phyloP scores from a whole-genome alignment of 768 basidiomycete species.

The Macrolepiota fuliginosa region DNA sequence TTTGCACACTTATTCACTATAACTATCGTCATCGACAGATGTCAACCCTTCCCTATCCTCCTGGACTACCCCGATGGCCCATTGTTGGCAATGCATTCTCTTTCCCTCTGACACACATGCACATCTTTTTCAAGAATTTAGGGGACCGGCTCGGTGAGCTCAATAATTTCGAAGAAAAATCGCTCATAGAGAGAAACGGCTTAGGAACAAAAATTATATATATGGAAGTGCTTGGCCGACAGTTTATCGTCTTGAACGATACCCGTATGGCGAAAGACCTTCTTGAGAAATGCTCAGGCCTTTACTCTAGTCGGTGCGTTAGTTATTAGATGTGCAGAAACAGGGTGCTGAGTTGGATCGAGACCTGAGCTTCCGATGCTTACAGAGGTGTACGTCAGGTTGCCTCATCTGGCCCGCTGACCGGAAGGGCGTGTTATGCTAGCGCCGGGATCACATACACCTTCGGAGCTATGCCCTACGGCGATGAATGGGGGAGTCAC shows the following conservation, averaged over 20 bases:
- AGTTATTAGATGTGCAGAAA: neutral
- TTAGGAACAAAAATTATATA: neutral
- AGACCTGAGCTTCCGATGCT: neutral
- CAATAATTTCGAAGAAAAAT: too few species aligned
- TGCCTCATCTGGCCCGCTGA: neutral
- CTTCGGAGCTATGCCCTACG: conserved; percentile 12
- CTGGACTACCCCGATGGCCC: too few species aligned
- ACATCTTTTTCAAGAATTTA: too few species aligned
- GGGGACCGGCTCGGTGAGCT: too few species aligned
- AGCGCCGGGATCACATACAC: neutral
- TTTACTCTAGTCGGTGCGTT: conserved; percentile 22
- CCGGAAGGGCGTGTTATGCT: neutral
- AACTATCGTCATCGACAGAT: too few species aligned
- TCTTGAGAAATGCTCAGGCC: conserved; percentile 24
- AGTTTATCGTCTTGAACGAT: conserved; percentile 24
- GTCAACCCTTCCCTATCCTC: too few species aligned
- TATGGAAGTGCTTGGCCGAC: conserved; percentile 22
- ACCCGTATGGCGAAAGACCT: conserved; percentile 22
- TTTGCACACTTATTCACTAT: too few species aligned
- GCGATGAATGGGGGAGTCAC: conserved; percentile 10
- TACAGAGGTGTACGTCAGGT: neutral
- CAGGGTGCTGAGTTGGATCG: neutral
- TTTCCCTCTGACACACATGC: too few species aligned
- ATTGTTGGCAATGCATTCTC: too few species aligned
- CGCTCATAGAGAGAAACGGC: too few species aligned